Evolutionary conservation across 1,139 yeast genomes (phyloP).

Genomic region (Diutina pseudorugosa): DNA sequence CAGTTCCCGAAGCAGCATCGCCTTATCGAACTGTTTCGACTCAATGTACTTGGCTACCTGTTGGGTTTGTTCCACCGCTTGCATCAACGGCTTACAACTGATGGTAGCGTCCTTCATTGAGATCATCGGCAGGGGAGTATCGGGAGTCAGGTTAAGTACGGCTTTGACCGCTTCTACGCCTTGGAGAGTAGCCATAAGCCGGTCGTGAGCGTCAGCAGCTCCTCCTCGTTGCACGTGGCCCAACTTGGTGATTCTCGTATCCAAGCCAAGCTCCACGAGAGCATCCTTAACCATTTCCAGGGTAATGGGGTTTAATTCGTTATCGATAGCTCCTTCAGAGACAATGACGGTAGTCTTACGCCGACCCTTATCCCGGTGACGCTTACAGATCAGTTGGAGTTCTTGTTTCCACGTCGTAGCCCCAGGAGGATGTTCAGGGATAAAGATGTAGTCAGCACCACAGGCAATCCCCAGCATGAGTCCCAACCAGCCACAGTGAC

Average conservation of each 20-base stretch:
- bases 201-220: constrained; percentile 87
- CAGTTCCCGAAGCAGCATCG: constrained; percentile 78
- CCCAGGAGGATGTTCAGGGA: constrained; percentile 82
- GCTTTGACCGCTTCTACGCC: constrained; percentile 97
- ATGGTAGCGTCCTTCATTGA: constrained; percentile 82
- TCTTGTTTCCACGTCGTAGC: constrained; percentile 64
- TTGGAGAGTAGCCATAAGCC: constrained; percentile 84
- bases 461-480: constrained; percentile 93
- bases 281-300: constrained; percentile 71
- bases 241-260: constrained; percentile 86
- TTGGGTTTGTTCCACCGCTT: constrained; percentile 78
- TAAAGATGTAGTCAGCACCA: constrained; percentile 86
- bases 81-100: constrained; percentile 71
- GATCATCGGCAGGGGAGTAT: constrained; percentile 91
- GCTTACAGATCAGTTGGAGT: constrained; percentile 52
- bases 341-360: constrained; percentile 92
- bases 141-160: constrained; percentile 77
- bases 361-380: constrained; percentile 80
- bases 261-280: constrained; percentile 71
- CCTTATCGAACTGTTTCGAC: constrained; percentile 67
- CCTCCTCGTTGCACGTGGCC: constrained; percentile 99
- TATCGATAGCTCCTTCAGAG: constrained; percentile 94
- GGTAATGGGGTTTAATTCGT: constrained; percentile 68
- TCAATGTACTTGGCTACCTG: constrained; percentile 80
- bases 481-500: constrained; percentile 98